Percentiles rank a stretch among this genome's conserved stretches.
Conservation (phyloP, 2,329 filamentous ascomycete genomes). For the Penicillium sp. region DNA sequence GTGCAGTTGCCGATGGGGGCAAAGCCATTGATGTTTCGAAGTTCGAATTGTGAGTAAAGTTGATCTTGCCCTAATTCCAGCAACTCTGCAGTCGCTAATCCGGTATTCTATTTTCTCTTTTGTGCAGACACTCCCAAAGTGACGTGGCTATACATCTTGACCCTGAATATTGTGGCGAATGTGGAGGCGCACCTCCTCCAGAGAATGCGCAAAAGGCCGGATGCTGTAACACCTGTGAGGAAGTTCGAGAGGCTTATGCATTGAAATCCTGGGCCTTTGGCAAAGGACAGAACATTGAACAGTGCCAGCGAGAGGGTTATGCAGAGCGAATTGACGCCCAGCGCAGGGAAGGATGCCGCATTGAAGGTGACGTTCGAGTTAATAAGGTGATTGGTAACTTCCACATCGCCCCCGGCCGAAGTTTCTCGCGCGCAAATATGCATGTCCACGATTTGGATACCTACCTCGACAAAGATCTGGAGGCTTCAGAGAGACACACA, state of each 20-base stretch:
- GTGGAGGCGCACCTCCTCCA: conserved; percentile 80
- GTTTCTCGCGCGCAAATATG: conserved; percentile 94
- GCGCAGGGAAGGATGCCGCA: conserved; percentile 85
- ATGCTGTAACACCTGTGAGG: conserved; percentile 96
- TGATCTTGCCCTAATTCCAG: background rate
- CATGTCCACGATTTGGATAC: conserved; percentile 97
- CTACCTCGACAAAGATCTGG: conserved; percentile 67
- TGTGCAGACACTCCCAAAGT: conserved; percentile 61
- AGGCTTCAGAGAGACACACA: conserved; percentile 67
- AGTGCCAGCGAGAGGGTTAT: conserved; percentile 94
- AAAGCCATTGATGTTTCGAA: conserved; percentile 66
- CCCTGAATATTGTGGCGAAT: conserved; percentile 87
- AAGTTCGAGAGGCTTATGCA: conserved; percentile 93
- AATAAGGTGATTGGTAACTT: conserved; percentile 99
- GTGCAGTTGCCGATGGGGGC: conserved; percentile 68
- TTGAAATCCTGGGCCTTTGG: conserved; percentile 90
- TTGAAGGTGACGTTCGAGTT: conserved; percentile 86
- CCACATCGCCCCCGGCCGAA: conserved; percentile 92
- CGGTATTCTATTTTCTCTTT: background rate
- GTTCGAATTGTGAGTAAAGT: conserved; percentile 58
- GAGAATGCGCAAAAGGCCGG: conserved; percentile 69
- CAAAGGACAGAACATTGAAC: conserved; percentile 84
- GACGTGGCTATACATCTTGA: conserved; percentile 74
- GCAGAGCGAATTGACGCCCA: conserved; percentile 82
- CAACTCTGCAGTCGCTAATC: background rate